Percentiles rank a stretch among this genome's conserved stretches.
Evolutionary conservation across 1,139 yeast genomes (phyloP).

Genomic region (Pichia inconspicua): DNA sequence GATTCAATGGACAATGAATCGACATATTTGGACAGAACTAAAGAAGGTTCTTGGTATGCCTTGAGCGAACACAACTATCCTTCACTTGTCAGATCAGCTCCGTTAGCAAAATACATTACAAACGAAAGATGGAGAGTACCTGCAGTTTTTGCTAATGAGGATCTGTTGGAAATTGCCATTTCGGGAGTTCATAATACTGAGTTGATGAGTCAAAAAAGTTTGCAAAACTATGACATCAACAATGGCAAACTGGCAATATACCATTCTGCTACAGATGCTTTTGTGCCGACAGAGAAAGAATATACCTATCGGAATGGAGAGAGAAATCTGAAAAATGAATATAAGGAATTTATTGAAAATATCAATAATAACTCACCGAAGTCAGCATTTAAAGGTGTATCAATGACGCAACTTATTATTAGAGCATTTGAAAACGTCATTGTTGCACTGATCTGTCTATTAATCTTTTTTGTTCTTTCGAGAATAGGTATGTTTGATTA

Average conservation of each 20-base stretch:
- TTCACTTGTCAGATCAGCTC: conserved; percentile 72
- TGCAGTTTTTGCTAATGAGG: conserved; percentile 29
- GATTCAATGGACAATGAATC: conserved; percentile 24
- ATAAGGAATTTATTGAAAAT: background rate
- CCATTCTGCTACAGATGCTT: conserved; percentile 20
- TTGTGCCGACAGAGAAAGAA: background rate
- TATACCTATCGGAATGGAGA: background rate
- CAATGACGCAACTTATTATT: conserved; percentile 18
- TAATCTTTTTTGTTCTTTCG: conserved; percentile 21
- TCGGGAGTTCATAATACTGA: conserved; percentile 29
- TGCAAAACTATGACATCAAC: conserved; percentile 1
- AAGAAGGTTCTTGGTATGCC: conserved; percentile 77
- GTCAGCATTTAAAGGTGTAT: conserved; percentile 15
- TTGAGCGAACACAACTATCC: conserved; percentile 74
- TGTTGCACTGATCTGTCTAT: conserved; percentile 25
- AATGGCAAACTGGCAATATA: conserved; percentile 18
- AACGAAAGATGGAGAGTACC: conserved; percentile 36
- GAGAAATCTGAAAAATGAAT: background rate
- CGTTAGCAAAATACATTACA: conserved; percentile 52
- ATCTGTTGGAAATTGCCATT: conserved; percentile 25
- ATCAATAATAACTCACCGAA: conserved; percentile 14
- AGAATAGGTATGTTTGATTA: conserved; percentile 25
- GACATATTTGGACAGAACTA: conserved; percentile 60
- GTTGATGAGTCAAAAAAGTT: conserved; percentile 5
- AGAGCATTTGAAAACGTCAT: conserved; percentile 34